Percentiles rank a stretch among this genome's conserved stretches.
Evolutionary conservation across 805 yeast species (phyloP).

Genomic region (Starmerella kuoi): DNA sequence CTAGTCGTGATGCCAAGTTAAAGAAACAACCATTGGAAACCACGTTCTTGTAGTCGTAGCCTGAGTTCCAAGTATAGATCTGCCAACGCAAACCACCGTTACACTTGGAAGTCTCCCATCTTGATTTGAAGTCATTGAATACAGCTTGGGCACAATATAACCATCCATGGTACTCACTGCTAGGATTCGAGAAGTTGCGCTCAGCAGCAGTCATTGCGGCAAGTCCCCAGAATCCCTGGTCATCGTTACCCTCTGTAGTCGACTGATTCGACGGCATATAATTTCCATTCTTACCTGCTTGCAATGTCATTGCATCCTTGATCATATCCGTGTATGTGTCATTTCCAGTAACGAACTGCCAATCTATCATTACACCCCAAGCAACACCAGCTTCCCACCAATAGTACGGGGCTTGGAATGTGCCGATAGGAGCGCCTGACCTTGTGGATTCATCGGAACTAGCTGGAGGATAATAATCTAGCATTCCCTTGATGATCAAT

Average conservation of each 20-base stretch:
- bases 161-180: conserved; percentile 52
- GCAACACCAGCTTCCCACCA: conserved; percentile 93
- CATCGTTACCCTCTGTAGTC: conserved; percentile 82
- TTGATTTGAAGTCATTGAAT: conserved; percentile 65
- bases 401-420: conserved; percentile 63
- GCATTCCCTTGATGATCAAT: conserved; percentile 52
- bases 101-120: conserved; percentile 60
- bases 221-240: conserved; percentile 87
- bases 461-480: conserved; percentile 52
- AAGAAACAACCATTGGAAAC: conserved; percentile 77
- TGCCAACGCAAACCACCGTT: conserved; percentile 87
- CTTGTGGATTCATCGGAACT: conserved; percentile 38
- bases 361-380: conserved; percentile 56
- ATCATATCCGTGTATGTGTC: conserved; percentile 47
- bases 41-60: conserved; percentile 78
- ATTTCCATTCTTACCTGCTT: conserved; percentile 50
- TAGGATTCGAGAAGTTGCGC: conserved; percentile 65
- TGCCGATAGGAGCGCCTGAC: conserved; percentile 58
- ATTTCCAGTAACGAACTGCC: conserved; percentile 57
- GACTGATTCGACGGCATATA: conserved; percentile 74
- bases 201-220: conserved; percentile 79
- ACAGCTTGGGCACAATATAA: conserved; percentile 70
- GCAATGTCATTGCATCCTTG: conserved; percentile 50
- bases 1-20: conserved; percentile 70
- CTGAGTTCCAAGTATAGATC: conserved; percentile 77